Percentiles rank a stretch among this genome's conserved stretches.
These are phyloP conservation scores for Suillus brevipes DNA, from an alignment of 768 basidiomycete genomes.

Conservation along the genomic window DNA sequence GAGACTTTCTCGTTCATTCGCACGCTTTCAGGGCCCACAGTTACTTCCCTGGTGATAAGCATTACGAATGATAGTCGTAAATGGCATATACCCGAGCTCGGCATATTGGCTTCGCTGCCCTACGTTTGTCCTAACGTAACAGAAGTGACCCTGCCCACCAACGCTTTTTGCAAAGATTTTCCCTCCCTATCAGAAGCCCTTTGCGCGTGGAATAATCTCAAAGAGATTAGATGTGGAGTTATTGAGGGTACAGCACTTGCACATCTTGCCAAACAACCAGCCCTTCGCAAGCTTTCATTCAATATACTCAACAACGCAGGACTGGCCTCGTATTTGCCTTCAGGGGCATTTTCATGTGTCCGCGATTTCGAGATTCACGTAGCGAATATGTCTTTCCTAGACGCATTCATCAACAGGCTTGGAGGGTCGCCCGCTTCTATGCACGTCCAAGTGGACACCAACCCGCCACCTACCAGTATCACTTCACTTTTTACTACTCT, in stretches of 20 bases:
- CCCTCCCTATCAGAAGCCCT: constrained; percentile 4
- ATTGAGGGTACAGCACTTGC: constrained; percentile 1
- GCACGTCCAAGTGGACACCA: background rate
- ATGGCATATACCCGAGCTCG: constrained; percentile 1
- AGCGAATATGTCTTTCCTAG: background rate
- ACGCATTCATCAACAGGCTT: background rate
- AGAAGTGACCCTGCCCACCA: background rate
- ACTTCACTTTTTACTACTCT: constrained; percentile 1
- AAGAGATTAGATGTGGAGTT: background rate
- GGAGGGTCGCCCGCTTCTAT: constrained; percentile 4
- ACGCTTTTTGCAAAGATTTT: background rate
- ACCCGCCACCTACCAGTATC: background rate
- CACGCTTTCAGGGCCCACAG: constrained; percentile 5
- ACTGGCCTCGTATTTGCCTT: background rate
- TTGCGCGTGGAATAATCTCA: constrained; percentile 7
- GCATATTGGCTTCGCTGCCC: constrained; percentile 8
- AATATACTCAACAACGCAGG: background rate
- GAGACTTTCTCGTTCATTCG: constrained; percentile 10
- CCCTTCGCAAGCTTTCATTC: constrained; percentile 7
- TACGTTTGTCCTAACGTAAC: constrained; percentile 7
- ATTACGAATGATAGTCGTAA: background rate
- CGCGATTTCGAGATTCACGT: constrained; percentile 1
- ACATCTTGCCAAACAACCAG: constrained; percentile 2
- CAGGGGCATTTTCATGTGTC: constrained; percentile 1
- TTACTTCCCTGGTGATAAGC: constrained; percentile 2